Conservation (phyloP, 2,329 filamentous ascomycete species). For the Neopestalotiopsis clavispora region DNA sequence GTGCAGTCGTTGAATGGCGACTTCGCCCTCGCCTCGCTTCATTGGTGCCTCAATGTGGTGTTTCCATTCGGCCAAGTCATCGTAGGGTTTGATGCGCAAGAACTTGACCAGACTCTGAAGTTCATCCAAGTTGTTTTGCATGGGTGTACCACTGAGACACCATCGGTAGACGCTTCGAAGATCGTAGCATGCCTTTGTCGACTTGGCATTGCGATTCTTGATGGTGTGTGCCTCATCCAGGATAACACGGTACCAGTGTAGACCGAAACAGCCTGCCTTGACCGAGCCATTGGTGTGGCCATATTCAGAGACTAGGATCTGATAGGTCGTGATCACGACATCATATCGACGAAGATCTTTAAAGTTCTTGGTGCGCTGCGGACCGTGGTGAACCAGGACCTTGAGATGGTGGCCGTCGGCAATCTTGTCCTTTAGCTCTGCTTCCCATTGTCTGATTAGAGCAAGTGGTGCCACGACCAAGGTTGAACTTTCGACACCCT, state of each 20-base stretch:
- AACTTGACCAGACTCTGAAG: conserved; percentile 93
- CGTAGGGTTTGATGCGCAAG: conserved; percentile 88
- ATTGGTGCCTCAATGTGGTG: conserved; percentile 88
- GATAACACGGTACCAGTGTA: conserved; percentile 95
- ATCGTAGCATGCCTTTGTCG: conserved; percentile 89
- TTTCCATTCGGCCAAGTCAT: conserved; percentile 86
- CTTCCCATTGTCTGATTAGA: conserved; percentile 96
- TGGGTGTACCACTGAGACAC: conserved; percentile 94
- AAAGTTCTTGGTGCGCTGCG: conserved; percentile 79
- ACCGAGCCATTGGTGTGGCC: conserved; percentile 68
- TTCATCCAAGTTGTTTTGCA: conserved; percentile 98
- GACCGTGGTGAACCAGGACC: conserved; percentile 90
- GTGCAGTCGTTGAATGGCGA: conserved; percentile 87
- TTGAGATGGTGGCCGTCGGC: conserved; percentile 70
- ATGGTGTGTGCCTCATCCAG: conserved; percentile 97
- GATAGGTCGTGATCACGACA: conserved; percentile 96
- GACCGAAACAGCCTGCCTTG: conserved; percentile 84
- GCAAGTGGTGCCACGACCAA: conserved; percentile 92
- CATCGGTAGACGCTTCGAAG: conserved; percentile 87
- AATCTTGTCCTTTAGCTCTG: conserved; percentile 87
- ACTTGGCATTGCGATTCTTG: conserved; percentile 97
- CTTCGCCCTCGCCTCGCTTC: conserved; percentile 85
- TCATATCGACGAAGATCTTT: conserved; percentile 84
- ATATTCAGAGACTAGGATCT: conserved; percentile 92
- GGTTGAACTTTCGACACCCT: conserved; percentile 75